These are phyloP conservation scores for Huntiella savannae DNA, from an alignment of 2,329 filamentous ascomycete genomes.

Conservation along the genomic window DNA sequence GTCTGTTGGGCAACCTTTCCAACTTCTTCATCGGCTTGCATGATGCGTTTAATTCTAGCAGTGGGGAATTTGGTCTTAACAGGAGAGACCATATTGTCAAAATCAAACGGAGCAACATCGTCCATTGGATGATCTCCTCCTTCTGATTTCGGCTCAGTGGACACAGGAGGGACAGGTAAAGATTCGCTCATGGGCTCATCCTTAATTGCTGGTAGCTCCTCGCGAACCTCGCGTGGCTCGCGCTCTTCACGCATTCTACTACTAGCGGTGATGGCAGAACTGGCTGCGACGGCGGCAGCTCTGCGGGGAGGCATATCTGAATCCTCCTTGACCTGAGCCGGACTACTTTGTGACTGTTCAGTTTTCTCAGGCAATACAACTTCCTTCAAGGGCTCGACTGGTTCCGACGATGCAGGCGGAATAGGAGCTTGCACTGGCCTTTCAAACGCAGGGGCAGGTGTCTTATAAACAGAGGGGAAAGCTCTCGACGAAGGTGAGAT, in stretches of 20 bases:
- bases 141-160: not conserved
- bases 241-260: not conserved
- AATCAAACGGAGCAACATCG: constrained; percentile 9
- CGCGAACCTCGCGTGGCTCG: not conserved
- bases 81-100: constrained; percentile 39
- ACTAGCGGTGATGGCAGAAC: constrained; percentile 9
- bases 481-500: too few relatives aligned
- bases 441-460: too few relatives aligned
- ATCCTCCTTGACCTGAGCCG: not conserved
- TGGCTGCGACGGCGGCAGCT: constrained; percentile 14
- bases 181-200: constrained; percentile 18
- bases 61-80: constrained; percentile 95
- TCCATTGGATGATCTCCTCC: too few relatives aligned
- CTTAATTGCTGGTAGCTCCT: constrained; percentile 20
- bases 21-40: constrained; percentile 97
- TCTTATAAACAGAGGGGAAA: too few relatives aligned
- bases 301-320: constrained; percentile 20
- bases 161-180: constrained; percentile 12
- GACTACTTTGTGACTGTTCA: not conserved
- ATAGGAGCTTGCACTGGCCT: too few relatives aligned
- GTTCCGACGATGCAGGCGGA: too few relatives aligned
- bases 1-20: constrained; percentile 97
- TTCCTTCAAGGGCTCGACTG: too few relatives aligned
- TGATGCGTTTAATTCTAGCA: constrained; percentile 93
- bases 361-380: not conserved